Base-by-base conservation (phyloP, 2,329 filamentous ascomycete genomes). In the Neobulgaria alba region DNA sequence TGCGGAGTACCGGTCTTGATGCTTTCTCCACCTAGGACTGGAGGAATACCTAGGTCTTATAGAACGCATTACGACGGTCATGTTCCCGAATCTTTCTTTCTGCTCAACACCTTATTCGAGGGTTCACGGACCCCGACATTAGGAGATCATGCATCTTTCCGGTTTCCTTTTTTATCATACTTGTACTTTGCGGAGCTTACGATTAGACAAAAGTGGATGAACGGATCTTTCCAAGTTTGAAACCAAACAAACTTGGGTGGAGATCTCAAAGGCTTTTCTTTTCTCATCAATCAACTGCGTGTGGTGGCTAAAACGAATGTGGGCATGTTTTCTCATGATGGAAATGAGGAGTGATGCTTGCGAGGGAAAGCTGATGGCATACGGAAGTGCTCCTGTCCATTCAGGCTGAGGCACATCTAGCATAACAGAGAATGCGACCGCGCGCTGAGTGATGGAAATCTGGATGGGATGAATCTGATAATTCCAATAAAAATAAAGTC, bases 341-440 rank as follows among this genome's bases (percentile, higher is more conserved):
- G 30, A 29, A 47, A 48, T 29, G 49, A 48, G 45, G 43, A 44
- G 46, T 39, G 43, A 54, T 52, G 47, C 42, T 48, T 50, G 47
- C 51, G 47, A 45, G 48, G 43, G 36, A 45, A 50, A 51, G 56
- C 55, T 55, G 54, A 58, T 59, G 57, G 57, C 54, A 58, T 52
- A 59, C 49, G 57, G 57, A 60, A 60, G 57, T 60, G 57, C 57
- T 60, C 57, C 56, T 55, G 56, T 54, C 56, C 57, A 60, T 59
- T 51, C 48, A 53, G 47, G 45, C 41, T 31, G 12, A 17, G 33
- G 38, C 47, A 49, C 39, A 45, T 46, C 36, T 43, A 42, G 41
- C 42, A 26, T 19, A 35, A 4, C 43, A 10, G 34, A 41, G 42
- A 45, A 38, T 43, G 39, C 26, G 31, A 47, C 36, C 35, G 41